phyloP scores from a whole-genome alignment of 352 stramenopile genomes.

The Phytophthora syringae region DNA sequence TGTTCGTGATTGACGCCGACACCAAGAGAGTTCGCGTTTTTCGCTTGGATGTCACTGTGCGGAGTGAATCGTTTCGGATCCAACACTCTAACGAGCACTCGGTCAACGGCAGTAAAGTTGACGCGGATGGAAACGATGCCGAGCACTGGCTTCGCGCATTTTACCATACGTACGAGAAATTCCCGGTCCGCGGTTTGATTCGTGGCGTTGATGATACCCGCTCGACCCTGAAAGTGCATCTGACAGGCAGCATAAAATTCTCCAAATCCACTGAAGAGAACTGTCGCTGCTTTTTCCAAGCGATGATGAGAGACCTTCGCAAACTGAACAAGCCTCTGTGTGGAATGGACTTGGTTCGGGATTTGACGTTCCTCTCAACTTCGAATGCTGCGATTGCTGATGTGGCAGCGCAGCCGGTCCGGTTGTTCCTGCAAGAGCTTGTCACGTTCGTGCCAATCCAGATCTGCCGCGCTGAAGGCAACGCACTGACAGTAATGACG shows the following conservation, averaged over 20 bases:
- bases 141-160: constrained; percentile 39
- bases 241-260: constrained; percentile 24
- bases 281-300: constrained; percentile 35
- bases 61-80: constrained; percentile 66
- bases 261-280: constrained; percentile 5
- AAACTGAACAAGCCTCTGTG: constrained; percentile 66
- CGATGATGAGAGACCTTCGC: constrained; percentile 56
- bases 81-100: constrained; percentile 39
- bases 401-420: constrained; percentile 3
- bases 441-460: constrained; percentile 80
- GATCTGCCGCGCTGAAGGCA: constrained; percentile 73
- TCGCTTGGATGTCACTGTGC: constrained; percentile 43
- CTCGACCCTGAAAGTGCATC: constrained; percentile 28
- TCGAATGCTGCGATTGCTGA: neutral
- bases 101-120: constrained; percentile 21
- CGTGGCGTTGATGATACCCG: constrained; percentile 33
- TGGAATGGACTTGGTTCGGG: constrained; percentile 39
- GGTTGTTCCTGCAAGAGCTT: constrained; percentile 35
- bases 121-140: constrained; percentile 13
- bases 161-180: constrained; percentile 45
- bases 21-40: constrained; percentile 19
- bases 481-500: constrained; percentile 61
- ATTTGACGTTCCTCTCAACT: constrained; percentile 23
- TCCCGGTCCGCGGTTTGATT: constrained; percentile 39
- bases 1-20: constrained; percentile 39